A percentile compares a stretch with the other conserved stretches of the same genome.
phyloP scores from a whole-genome alignment of 345 rosid species.

The Syzygium jambos region DNA sequence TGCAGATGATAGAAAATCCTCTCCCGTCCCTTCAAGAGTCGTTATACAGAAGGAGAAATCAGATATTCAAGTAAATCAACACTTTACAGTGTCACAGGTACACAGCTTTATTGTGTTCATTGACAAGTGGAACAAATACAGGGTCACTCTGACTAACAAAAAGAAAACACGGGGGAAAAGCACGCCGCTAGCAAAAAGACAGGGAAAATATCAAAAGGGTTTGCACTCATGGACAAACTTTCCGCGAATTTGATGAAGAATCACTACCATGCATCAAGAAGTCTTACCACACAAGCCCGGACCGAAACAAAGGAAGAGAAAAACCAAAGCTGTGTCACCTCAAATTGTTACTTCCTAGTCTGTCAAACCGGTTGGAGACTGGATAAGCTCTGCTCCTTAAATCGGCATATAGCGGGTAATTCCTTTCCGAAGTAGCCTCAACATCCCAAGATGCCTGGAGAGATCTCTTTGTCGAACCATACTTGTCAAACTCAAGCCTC shows the following conservation, averaged over 20 bases:
- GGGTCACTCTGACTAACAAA: neutral
- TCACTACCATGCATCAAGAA: neutral
- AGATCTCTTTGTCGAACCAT: conserved; percentile 26
- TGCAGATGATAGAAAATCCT: neutral
- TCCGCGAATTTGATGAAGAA: neutral
- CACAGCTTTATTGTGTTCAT: neutral
- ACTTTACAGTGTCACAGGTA: neutral
- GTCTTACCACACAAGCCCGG: conserved; percentile 3
- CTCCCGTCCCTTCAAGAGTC: neutral
- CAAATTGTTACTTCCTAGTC: conserved; percentile 17
- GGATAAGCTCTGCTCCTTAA: conserved; percentile 21
- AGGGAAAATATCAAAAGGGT: neutral
- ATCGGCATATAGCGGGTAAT: conserved; percentile 26
- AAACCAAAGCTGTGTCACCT: conserved; percentile 15
- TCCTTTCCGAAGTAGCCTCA: conserved; percentile 31
- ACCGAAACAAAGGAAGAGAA: neutral
- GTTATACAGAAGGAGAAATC: neutral
- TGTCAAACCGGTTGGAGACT: conserved; percentile 19
- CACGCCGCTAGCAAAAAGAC: neutral
- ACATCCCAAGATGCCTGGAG: conserved; percentile 35
- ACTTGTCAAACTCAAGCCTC: conserved; percentile 56
- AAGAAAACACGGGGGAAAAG: neutral
- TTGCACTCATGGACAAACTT: neutral
- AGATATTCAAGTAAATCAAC: neutral
- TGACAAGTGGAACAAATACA: neutral